Base-by-base conservation (phyloP, 805 yeast species). In the Dipodascus geniculatus region DNA sequence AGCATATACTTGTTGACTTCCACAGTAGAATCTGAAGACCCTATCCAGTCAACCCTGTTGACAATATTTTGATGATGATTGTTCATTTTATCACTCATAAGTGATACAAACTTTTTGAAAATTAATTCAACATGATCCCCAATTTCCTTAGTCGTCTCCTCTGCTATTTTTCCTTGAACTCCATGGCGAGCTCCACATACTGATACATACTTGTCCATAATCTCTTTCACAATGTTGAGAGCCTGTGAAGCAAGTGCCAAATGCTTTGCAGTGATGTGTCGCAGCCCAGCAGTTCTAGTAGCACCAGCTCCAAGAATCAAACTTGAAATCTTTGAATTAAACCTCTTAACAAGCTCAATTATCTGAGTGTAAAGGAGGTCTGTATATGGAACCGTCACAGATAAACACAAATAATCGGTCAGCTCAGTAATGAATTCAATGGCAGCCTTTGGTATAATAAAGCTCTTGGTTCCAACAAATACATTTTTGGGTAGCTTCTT, bases 271-370 rank as follows among this genome's bases (percentile, higher is more conserved):
- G 87, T 81, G 51, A 85, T 84, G 61, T 84, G 89, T 57, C 77
- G 80, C 51, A 85, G 70, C 0, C 87, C 88, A 0, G 91, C 86
- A 0, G 89, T 78, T 57, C 80, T 68, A 1, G 86, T 83, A 1
- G 91, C 91, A 47, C 85, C 87, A 0, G 90, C 88, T 48, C 82
- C 84, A 38, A 85, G 68, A 42, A 85, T 81, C 2, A 85, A 77
- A 56, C 79, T 78, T 2, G 78, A 75, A 3, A 78, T 69, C 55
- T 81, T 77, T 17, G 78, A 65, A 59, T 84, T 83, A 61, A 78
- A 68, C 9, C 75, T 67, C 47, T 74, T 74, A 48, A 82, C 58
- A n/a, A 80, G 59, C 49, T 75, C 80, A 3, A 70, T 52, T 24
- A 79, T 51, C 55, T 63, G 57, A 6, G 54, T 49, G 19, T 6